Base-by-base conservation (phyloP, 192 early-diverging fungal species). In the Thamnidium elegans region DNA sequence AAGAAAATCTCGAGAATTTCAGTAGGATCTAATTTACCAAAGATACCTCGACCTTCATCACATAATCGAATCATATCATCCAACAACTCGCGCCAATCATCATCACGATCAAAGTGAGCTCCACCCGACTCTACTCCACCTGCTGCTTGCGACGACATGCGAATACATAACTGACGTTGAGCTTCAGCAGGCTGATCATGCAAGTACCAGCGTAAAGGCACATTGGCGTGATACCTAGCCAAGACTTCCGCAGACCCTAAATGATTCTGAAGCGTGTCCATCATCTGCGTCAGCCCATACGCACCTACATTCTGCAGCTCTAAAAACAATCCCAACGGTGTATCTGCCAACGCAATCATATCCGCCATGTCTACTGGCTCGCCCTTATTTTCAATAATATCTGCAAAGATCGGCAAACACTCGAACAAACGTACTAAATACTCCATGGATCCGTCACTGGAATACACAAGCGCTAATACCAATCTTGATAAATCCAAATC, bases 1-100 rank as follows among this genome's bases (percentile, higher is more conserved):
- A 80, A 67, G 42, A 86, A 89, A 46, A 83, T 79, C 23, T 74
- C 78, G 51, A 84, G 79, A n/a, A 88, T 86, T 21, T 88, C 86
- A 46, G 75, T 62, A 17, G 68, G 58, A n/a, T 71, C 74, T 19
- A 90, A 72, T 44, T 70, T 60, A 15, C 75, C 79, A 26, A 91
- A 77, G 9, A 89, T 75, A 4, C 79, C 81, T 30, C 67, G 50
- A 9, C 76, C 81, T 42, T 74, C 62, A 42, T 74, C 79, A 31
- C 82, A 68, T 13, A 91, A 50, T 0, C 76, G 75, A 4, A 86
- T 58, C 75, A 91, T 84, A 70, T 90, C 83, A 17, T 86, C 84
- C 50, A 86, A 66, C 23, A 91, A 70, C 19, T 73, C 70, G 39
- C 70, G 72, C 87, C 88, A 91, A 42, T 88, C 85, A 63, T 89